Conservation (phyloP, 345 rosid species). For the Physaria fendleri region DNA sequence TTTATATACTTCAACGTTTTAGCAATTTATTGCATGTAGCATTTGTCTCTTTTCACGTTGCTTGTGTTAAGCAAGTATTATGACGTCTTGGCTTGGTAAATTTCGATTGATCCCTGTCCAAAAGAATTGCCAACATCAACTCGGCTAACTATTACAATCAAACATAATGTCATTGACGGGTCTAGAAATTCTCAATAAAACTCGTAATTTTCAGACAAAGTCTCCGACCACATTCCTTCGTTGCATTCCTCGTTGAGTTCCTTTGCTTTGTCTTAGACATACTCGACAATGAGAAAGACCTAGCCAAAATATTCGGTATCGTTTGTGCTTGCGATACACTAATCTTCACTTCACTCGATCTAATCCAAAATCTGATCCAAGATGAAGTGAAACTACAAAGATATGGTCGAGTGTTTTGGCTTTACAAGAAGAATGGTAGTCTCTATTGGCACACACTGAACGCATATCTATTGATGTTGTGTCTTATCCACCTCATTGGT, state of each 20-base stretch:
- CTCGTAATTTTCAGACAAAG: constrained; percentile 26
- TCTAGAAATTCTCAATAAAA: too few species aligned
- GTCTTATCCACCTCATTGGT: constrained; percentile 10
- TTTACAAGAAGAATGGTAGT: neutral
- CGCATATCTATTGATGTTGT: constrained; percentile 1
- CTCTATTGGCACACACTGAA: constrained; percentile 26
- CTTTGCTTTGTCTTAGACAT: constrained; percentile 27
- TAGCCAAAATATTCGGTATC: constrained; percentile 25
- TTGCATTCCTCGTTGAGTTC: constrained; percentile 31
- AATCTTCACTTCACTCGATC: constrained; percentile 23
- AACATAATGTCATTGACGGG: too few species aligned
- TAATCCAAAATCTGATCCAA: constrained; percentile 8
- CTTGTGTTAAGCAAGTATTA: too few species aligned
- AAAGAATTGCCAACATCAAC: too few species aligned
- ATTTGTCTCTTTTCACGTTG: too few species aligned
- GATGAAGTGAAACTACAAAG: constrained; percentile 12
- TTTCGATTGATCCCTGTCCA: too few species aligned
- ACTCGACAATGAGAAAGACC: constrained; percentile 24
- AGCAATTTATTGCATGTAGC: too few species aligned
- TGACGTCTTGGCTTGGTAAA: too few species aligned
- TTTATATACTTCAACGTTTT: too few species aligned
- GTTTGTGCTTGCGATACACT: constrained; percentile 26
- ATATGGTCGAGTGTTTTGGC: constrained; percentile 24
- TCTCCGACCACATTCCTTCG: constrained; percentile 27
- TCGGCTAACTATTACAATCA: too few species aligned